A percentile compares a stretch with the other conserved stretches of the same genome.
Conservation (phyloP, 768 basidiomycete species). For the Boletales sp. region DNA sequence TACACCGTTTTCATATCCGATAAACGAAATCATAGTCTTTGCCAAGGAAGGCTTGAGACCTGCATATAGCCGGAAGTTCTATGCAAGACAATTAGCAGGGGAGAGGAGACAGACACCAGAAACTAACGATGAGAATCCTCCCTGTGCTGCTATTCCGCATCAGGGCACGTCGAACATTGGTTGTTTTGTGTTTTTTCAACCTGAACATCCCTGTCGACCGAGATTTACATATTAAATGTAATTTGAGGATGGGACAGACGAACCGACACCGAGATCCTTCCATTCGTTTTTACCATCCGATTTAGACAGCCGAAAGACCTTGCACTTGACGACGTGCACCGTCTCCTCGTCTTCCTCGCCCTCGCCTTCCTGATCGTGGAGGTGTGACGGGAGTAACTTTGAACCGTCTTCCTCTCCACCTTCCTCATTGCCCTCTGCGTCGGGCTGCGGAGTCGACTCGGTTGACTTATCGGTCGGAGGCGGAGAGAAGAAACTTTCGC, state of each 20-base stretch:
- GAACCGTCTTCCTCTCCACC: conserved; percentile 28
- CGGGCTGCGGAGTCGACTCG: conserved; percentile 30
- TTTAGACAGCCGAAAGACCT: conserved; percentile 59
- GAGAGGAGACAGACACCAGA: neutral
- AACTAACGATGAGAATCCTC: conserved; percentile 68
- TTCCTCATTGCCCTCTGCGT: conserved; percentile 20
- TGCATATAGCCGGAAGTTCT: conserved; percentile 74
- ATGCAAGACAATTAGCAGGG: conserved; percentile 10
- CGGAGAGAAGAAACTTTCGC: conserved; percentile 26
- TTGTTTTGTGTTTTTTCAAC: conserved; percentile 72
- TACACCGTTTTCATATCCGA: conserved; percentile 61
- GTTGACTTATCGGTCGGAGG: conserved; percentile 25
- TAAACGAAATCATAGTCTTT: conserved; percentile 57
- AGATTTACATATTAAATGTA: neutral
- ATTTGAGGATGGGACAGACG: conserved; percentile 21
- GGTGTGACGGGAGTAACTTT: conserved; percentile 22
- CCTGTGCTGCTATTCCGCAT: conserved; percentile 73
- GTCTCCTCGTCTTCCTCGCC: conserved; percentile 83
- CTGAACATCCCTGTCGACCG: conserved; percentile 54
- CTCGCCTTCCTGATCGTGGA: conserved; percentile 68
- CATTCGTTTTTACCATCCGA: conserved; percentile 48
- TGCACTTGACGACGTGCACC: conserved; percentile 51
- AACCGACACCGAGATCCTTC: conserved; percentile 68
- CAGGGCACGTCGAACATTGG: conserved; percentile 54
- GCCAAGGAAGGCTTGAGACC: conserved; percentile 51